phyloP scores from a whole-genome alignment of 768 basidiomycete genomes.

The Trametes cinnabarina region DNA sequence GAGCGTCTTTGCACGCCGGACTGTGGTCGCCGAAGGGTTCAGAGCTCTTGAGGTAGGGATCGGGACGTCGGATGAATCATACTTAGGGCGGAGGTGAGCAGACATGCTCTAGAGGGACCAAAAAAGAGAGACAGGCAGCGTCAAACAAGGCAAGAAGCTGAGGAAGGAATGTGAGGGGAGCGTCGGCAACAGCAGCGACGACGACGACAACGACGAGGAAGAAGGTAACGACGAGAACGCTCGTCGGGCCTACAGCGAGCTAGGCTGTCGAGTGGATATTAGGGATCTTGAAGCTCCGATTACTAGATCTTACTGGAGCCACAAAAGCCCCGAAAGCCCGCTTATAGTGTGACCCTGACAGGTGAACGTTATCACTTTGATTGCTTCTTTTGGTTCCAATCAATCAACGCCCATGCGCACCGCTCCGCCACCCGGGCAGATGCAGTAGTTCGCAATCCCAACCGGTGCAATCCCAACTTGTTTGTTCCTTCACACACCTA shows the following conservation, averaged over 20 bases:
- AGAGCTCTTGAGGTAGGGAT: conserved; percentile 48
- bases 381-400: conserved; percentile 10
- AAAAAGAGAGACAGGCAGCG: conserved; percentile 21
- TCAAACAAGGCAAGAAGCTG: not conserved
- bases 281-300: conserved; percentile 12
- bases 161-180: conserved; percentile 22
- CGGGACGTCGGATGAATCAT: conserved; percentile 54
- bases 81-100: conserved; percentile 20
- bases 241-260: conserved; percentile 6
- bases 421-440: not conserved
- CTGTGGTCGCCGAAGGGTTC: conserved; percentile 46
- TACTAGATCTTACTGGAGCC: not conserved
- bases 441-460: conserved; percentile 1
- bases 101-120: conserved; percentile 22
- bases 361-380: not conserved
- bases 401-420: conserved; percentile 10
- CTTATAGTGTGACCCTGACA: not conserved
- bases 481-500: not conserved
- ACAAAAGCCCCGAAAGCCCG: not conserved
- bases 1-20: conserved; percentile 91
- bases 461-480: not conserved
- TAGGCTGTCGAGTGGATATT: not conserved
- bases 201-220: conserved; percentile 22
- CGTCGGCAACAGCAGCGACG: conserved; percentile 14
- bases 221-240: conserved; percentile 21